Conservation (phyloP, 441 rosid genomes). For the Eruca vesicaria region DNA sequence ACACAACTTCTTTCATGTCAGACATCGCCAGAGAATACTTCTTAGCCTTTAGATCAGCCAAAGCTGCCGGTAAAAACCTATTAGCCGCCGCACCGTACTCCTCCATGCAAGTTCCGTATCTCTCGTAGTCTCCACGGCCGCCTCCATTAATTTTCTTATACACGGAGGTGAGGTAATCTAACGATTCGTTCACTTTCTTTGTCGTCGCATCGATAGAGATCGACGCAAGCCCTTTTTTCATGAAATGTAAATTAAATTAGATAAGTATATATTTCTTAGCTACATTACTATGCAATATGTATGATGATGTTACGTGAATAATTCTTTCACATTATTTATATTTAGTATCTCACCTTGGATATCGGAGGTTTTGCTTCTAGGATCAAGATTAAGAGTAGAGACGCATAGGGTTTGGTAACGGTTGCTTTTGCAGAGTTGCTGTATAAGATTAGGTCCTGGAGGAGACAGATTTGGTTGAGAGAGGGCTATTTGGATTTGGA, state of each 20-base stretch:
- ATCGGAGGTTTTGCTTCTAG: no score
- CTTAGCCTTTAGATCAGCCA: constrained; percentile 16
- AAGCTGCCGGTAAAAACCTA: constrained; percentile 10
- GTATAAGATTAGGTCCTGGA: no score
- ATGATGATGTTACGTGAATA: no score
- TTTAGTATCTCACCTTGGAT: no score
- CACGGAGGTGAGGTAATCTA: not conserved
- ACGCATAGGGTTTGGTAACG: no score
- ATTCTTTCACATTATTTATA: no score
- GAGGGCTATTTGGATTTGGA: no score
- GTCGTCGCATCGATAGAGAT: constrained; percentile 20
- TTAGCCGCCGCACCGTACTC: constrained; percentile 6
- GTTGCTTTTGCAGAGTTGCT: no score
- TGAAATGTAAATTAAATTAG: not conserved
- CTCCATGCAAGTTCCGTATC: constrained; percentile 23
- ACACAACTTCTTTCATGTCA: not conserved
- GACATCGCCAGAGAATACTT: not conserved
- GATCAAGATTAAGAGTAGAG: no score
- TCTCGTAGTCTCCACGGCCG: not conserved
- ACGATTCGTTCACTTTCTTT: constrained; percentile 8
- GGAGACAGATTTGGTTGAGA: no score
- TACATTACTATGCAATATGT: no score
- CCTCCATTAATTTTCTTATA: not conserved
- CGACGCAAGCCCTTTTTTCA: constrained; percentile 14
- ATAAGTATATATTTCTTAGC: no score